Base-by-base conservation (phyloP, 805 yeast species). In the Tetrapisispora fleetii region DNA sequence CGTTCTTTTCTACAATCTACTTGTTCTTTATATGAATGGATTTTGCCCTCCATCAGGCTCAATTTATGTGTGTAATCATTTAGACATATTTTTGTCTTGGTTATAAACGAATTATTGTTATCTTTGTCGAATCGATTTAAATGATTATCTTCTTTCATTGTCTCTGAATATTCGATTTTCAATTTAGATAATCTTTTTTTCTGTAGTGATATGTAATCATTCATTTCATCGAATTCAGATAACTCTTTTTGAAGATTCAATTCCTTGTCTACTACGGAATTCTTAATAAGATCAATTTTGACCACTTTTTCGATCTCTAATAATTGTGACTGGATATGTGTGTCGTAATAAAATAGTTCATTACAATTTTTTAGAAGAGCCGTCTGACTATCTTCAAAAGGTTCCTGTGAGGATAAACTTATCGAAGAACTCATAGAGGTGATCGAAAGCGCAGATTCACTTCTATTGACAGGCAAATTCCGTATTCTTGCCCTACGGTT, bases 11-110 rank as follows among this genome's bases (percentile, higher is more conserved):
- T 61, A n/a, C 48, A 45, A 13, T 43, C 46, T 18, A 63, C 43
- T 21, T 46, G 52, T 9, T 49, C 48, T 43, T 52, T 57, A 47
- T 59, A 58, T 10, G 32, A 37, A 22, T 50, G 47, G 40, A 62
- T 56, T 33, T 67, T 64, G 9, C 54, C 40, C 36, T 66, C 66
- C 35, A 73, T 49, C 1, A 49, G 54, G n/a, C 52, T 52, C 21
- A 72, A 47, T 35, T 62, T 58, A 2, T 50, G 48, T 1, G 56
- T 54, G 43, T 54, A 57, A 3, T 44, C 37, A 5, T 44, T 40
- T 4, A 63, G 52, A 1, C 50, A 42, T 10, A 36, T 32, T 3
- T 46, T 50, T 13, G 61, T 40, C 14, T 49, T 49, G 3, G 50
- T 45, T 10, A 58, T 53, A 32, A 67, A 63, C 16, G 73, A 54